Conservation (phyloP, 2,329 filamentous ascomycete species). For the Sporothrix pseudoabietina region DNA sequence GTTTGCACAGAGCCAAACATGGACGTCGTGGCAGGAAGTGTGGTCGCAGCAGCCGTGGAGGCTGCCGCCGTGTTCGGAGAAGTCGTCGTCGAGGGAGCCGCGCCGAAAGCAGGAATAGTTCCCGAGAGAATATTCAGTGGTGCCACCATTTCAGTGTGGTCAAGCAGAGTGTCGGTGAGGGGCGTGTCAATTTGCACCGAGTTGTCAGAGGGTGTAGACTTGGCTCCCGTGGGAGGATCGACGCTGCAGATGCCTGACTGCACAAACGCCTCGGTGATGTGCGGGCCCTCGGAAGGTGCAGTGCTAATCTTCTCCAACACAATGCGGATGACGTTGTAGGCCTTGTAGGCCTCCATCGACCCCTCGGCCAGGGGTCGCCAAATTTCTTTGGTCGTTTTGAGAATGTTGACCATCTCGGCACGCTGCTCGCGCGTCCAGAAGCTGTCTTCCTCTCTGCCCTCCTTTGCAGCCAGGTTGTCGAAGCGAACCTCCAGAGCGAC, state of each 20-base stretch:
- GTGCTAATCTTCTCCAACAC: conserved; percentile 76
- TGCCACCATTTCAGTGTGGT: conserved; percentile 46
- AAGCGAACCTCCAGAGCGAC: conserved; percentile 81
- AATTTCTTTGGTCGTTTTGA: conserved; percentile 73
- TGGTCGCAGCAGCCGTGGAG: background rate
- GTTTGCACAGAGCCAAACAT: conserved; percentile 42
- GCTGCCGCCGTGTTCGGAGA: background rate
- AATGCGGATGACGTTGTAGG: conserved; percentile 74
- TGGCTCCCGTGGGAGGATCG: background rate
- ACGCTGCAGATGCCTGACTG: background rate
- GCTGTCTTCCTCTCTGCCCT: conserved; percentile 45
- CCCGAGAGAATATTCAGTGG: conserved; percentile 48
- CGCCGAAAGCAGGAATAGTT: conserved; percentile 36
- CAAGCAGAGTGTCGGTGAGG: conserved; percentile 39
- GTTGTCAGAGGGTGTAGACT: conserved; percentile 24
- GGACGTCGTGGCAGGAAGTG: conserved; percentile 38
- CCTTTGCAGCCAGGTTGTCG: conserved; percentile 55
- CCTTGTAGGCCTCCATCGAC: conserved; percentile 90
- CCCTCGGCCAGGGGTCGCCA: conserved; percentile 77
- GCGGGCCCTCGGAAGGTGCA: background rate
- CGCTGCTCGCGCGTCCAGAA: conserved; percentile 64
- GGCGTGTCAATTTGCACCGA: conserved; percentile 18
- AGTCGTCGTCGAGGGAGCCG: background rate
- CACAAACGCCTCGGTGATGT: conserved; percentile 3
- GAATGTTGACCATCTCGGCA: conserved; percentile 72